These are phyloP conservation scores for Chrysanthemum lavandulifolium DNA, from an alignment of 129 eudicot genomes.

Conservation along the genomic window DNA sequence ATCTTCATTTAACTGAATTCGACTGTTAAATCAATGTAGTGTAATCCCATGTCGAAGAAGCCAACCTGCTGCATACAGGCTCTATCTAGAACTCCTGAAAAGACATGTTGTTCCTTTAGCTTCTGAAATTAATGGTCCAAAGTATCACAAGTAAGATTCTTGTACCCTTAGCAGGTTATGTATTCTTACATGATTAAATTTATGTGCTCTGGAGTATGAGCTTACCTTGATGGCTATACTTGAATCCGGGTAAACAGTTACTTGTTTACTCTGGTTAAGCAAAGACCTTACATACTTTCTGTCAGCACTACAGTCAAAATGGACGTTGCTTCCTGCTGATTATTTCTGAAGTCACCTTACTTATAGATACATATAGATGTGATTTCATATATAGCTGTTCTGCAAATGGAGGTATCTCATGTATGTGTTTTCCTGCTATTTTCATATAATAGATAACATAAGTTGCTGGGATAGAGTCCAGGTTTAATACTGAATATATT, in stretches of 20 bases:
- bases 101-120: conserved; percentile 77
- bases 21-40: conserved; percentile 37
- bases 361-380: not conserved
- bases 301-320: not conserved
- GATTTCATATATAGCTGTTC: not conserved
- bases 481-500: not conserved
- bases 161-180: not conserved
- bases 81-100: conserved; percentile 79
- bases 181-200: not conserved
- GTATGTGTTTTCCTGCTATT: not conserved
- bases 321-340: not conserved
- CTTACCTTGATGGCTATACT: too few species aligned
- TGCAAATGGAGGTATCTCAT: conserved; percentile 3
- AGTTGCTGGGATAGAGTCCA: not conserved
- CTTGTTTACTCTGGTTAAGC: not conserved
- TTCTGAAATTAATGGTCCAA: conserved; percentile 60
- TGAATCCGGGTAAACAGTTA: not conserved
- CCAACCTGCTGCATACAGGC: conserved; percentile 86
- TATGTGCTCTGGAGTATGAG: too few species aligned
- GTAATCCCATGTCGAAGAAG: conserved; percentile 69
- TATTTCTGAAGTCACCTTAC: conserved; percentile 2
- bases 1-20: not conserved
- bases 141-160: conserved; percentile 64
- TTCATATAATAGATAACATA: not conserved
- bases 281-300: not conserved